Conservation (phyloP, 805 yeast genomes). For the Suhomyces emberorum region DNA sequence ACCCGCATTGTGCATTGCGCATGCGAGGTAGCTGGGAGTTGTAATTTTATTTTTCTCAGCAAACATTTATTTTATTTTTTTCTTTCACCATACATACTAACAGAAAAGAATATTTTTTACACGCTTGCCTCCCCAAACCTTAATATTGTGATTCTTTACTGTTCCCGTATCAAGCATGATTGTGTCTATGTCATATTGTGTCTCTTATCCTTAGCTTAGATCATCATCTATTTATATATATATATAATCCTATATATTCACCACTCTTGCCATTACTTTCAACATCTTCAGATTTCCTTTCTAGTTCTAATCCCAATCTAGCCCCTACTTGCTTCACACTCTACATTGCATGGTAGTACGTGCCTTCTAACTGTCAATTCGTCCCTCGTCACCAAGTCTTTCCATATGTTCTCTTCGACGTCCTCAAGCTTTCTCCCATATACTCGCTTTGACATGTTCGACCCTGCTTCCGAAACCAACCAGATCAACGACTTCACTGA, state of each 20-base stretch:
- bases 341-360: no score
- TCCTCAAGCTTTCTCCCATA: conserved; percentile 7
- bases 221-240: neutral
- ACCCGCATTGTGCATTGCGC: no score
- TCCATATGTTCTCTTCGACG: conserved; percentile 11
- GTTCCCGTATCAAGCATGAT: conserved; percentile 1
- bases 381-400: no score
- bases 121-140: neutral
- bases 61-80: neutral
- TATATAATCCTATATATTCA: no score
- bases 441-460: conserved; percentile 17
- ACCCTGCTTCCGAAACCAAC: conserved; percentile 13
- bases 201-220: neutral
- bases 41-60: neutral
- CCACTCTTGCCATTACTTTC: no score
- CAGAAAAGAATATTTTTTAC: neutral
- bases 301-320: no score
- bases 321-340: neutral
- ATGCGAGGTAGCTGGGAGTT: no score
- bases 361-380: no score
- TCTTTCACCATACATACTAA: neutral
- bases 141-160: conserved; percentile 3
- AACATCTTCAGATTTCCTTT: no score
- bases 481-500: conserved; percentile 10
- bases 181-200: neutral